Conservation (phyloP, 768 basidiomycete genomes). For the Rhodotorula sphaerocarpa region DNA sequence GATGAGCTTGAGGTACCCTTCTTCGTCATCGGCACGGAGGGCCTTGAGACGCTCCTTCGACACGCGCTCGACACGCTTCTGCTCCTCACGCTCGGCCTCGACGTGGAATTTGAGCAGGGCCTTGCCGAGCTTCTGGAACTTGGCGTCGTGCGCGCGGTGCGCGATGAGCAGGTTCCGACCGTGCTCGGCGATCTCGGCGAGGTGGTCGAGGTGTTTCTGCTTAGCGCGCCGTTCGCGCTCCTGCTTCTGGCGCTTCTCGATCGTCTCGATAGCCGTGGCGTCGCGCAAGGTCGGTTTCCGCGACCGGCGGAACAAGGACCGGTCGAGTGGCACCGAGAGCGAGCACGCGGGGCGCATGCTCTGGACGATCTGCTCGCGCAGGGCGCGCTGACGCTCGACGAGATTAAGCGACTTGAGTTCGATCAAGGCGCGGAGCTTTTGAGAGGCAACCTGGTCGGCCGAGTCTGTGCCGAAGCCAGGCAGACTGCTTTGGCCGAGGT, state of each 20-base stretch:
- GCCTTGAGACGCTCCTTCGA: constrained; percentile 97
- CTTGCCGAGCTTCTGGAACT: constrained; percentile 58
- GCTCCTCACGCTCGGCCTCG: constrained; percentile 93
- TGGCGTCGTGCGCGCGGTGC: constrained; percentile 53
- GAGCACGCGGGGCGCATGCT: constrained; percentile 78
- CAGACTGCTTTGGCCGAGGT: constrained; percentile 54
- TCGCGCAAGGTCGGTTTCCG: constrained; percentile 64
- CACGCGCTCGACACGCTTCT: constrained; percentile 89
- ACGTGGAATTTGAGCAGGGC: constrained; percentile 75
- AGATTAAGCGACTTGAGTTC: constrained; percentile 84
- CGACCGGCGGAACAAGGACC: constrained; percentile 76
- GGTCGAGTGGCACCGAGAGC: constrained; percentile 66
- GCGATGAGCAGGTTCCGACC: constrained; percentile 64
- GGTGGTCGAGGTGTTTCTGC: constrained; percentile 91
- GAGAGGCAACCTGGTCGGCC: constrained; percentile 49
- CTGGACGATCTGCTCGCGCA: constrained; percentile 77
- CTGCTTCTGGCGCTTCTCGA: constrained; percentile 80
- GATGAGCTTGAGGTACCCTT: constrained; percentile 98
- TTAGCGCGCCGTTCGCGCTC: constrained; percentile 92
- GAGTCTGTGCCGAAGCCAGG: constrained; percentile 45
- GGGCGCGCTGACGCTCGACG: constrained; percentile 76
- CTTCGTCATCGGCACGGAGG: constrained; percentile 94
- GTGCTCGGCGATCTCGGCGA: constrained; percentile 74
- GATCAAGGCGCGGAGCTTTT: constrained; percentile 77
- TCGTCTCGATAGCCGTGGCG: constrained; percentile 75